These are phyloP conservation scores for Sphagnurus paluster DNA, from an alignment of 1,284 basidiomycete species.

Conservation along the genomic window DNA sequence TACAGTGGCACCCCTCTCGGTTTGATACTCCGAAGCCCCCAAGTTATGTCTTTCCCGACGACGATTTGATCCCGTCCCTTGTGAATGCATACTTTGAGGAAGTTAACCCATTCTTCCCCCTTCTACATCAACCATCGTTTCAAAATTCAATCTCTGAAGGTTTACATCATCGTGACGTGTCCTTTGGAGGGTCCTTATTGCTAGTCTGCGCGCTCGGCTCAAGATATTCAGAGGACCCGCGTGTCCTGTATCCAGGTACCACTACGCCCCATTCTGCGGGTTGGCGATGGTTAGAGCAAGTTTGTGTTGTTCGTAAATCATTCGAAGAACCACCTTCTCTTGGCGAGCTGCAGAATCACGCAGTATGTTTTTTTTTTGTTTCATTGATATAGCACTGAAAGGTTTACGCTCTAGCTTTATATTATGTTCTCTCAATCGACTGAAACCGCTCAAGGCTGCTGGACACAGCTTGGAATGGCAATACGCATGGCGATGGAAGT, in stretches of 20 bases:
- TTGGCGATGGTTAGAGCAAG: constrained; percentile 74
- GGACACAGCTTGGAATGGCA: constrained; percentile 58
- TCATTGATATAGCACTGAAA: neutral
- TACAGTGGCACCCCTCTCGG: constrained; percentile 17
- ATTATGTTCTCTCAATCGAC: constrained; percentile 34
- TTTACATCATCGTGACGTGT: constrained; percentile 55
- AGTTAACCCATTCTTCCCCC: constrained; percentile 62
- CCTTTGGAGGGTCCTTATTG: constrained; percentile 70
- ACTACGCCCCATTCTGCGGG: constrained; percentile 61
- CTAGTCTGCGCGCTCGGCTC: constrained; percentile 77
- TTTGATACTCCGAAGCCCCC: constrained; percentile 14
- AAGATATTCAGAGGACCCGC: constrained; percentile 66
- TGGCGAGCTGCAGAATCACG: constrained; percentile 68
- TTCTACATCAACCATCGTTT: constrained; percentile 82
- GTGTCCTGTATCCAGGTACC: constrained; percentile 54
- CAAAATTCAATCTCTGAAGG: constrained; percentile 58
- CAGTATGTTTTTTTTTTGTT: constrained; percentile 29
- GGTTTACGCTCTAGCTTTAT: constrained; percentile 30
- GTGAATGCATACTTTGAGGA: constrained; percentile 70
- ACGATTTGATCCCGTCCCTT: constrained; percentile 61
- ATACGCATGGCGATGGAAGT: constrained; percentile 57
- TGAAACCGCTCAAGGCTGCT: constrained; percentile 51
- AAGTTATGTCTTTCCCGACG: constrained; percentile 51
- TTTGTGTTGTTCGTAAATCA: constrained; percentile 56
- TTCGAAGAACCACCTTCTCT: constrained; percentile 60